A percentile compares a stretch with the other conserved stretches of the same genome.
Evolutionary conservation across 1,284 basidiomycete species (phyloP).

Genomic region (Apiotrichum sp.): DNA sequence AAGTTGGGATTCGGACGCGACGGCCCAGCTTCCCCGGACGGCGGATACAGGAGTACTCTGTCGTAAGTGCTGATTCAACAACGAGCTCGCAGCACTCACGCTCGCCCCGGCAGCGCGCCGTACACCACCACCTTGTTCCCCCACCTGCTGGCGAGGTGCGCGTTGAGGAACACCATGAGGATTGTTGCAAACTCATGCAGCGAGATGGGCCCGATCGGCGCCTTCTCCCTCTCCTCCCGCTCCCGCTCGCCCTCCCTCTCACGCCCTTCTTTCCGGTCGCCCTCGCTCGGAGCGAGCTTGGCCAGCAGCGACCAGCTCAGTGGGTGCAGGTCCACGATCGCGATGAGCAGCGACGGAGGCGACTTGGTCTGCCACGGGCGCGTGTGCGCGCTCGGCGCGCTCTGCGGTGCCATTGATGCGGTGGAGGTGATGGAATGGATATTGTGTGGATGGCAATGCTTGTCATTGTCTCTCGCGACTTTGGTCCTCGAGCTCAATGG

Average conservation of each 20-base stretch:
- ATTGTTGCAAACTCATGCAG: constrained; percentile 67
- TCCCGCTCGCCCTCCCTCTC: too few relatives aligned
- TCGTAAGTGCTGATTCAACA: neutral
- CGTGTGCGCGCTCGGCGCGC: neutral
- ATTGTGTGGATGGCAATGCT: too few relatives aligned
- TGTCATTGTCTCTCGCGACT: too few relatives aligned
- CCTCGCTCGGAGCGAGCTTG: constrained; percentile 17
- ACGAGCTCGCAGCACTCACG: constrained; percentile 27
- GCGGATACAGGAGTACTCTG: constrained; percentile 35
- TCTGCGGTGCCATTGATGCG: neutral
- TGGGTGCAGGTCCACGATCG: constrained; percentile 75
- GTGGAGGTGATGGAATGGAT: too few relatives aligned
- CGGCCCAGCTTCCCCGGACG: constrained; percentile 46
- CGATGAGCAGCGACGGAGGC: constrained; percentile 63
- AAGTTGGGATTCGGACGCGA: constrained; percentile 55
- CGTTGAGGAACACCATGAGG: constrained; percentile 83
- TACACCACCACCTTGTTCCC: constrained; percentile 90
- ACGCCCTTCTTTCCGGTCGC: too few relatives aligned
- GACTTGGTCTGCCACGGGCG: constrained; percentile 18
- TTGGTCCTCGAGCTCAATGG: too few relatives aligned
- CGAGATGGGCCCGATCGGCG: constrained; percentile 51
- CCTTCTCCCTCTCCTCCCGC: constrained; percentile 21
- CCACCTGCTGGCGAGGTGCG: constrained; percentile 82
- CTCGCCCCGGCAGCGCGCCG: constrained; percentile 73
- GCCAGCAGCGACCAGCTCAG: constrained; percentile 66